These are phyloP conservation scores for Saccharum hybrid DNA, from an alignment of 202 grass and related monocot species.

Conservation along the genomic window DNA sequence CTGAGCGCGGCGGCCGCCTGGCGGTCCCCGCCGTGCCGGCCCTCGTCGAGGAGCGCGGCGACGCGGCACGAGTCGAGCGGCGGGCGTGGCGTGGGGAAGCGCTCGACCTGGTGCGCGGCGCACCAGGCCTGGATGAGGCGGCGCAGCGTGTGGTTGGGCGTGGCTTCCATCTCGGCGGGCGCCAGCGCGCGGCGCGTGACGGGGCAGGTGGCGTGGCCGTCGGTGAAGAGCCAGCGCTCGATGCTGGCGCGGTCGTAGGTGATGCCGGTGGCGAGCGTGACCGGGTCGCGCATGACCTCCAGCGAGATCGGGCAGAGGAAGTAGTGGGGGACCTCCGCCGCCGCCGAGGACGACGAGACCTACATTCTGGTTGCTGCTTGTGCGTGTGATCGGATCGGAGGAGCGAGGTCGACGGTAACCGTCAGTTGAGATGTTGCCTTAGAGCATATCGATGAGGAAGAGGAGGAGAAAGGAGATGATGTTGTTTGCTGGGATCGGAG, in stretches of 20 bases:
- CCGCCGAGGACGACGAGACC: not conserved
- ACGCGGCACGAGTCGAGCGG: conserved; percentile 55
- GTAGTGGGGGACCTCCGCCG: conserved; percentile 70
- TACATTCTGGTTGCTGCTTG: conserved; percentile 40
- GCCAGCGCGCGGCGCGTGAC: conserved; percentile 55
- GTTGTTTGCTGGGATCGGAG: no score
- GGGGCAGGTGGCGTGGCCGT: conserved; percentile 63
- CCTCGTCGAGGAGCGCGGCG: conserved; percentile 53
- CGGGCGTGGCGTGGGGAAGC: conserved; percentile 69
- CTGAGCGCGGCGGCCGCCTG: conserved; percentile 39
- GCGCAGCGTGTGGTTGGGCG: conserved; percentile 92
- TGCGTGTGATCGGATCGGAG: no score
- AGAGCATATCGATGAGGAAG: no score
- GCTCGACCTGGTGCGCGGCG: conserved; percentile 63
- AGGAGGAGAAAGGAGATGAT: no score
- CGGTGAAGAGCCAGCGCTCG: conserved; percentile 77
- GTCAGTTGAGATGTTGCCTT: no score
- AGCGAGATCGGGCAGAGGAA: conserved; percentile 95
- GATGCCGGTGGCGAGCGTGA: conserved; percentile 82
- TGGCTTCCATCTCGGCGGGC: conserved; percentile 45
- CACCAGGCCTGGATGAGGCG: conserved; percentile 91
- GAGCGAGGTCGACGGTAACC: no score
- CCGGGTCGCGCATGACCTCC: conserved; percentile 87
- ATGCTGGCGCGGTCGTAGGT: conserved; percentile 90
- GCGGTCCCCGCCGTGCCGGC: not conserved